Percentiles rank a stretch among this genome's conserved stretches.
phyloP scores from a whole-genome alignment of 2,329 filamentous ascomycete genomes.

The Juglanconis oblonga region DNA sequence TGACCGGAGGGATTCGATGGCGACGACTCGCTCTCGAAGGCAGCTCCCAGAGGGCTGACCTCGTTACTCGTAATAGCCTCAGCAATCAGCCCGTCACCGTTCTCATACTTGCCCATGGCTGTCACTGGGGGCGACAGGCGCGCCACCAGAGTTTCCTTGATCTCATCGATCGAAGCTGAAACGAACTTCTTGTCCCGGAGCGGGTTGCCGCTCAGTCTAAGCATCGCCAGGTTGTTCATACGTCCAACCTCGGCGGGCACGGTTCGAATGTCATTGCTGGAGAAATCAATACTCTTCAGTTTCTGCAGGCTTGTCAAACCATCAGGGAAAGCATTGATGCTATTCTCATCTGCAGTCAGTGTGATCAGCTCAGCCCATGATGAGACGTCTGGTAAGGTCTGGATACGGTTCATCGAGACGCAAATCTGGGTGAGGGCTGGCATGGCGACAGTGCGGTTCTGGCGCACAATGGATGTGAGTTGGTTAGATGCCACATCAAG shows the following conservation, averaged over 20 bases:
- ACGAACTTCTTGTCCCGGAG: conserved; percentile 84
- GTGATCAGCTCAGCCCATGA: conserved; percentile 71
- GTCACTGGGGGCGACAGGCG: conserved; percentile 59
- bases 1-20: conserved; percentile 2
- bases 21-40: conserved; percentile 7
- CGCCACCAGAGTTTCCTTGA: conserved; percentile 70
- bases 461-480: conserved; percentile 52
- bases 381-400: conserved; percentile 68
- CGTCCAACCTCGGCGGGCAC: conserved; percentile 73
- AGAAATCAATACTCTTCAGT: conserved; percentile 76
- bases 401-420: conserved; percentile 78
- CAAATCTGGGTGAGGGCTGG: conserved; percentile 72
- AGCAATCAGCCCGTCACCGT: conserved; percentile 5
- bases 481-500: conserved; percentile 79
- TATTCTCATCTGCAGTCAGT: conserved; percentile 78
- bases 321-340: conserved; percentile 69
- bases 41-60: conserved; percentile 3
- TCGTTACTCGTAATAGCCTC: conserved; percentile 19
- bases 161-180: conserved; percentile 72
- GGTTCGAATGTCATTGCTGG: conserved; percentile 75
- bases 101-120: conserved; percentile 31
- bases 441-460: conserved; percentile 49
- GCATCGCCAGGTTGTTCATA: conserved; percentile 74
- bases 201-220: conserved; percentile 85
- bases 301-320: conserved; percentile 68